A percentile compares a stretch with the other conserved stretches of the same genome.
Conservation (phyloP, 257 asterid genomes). For the Datura wrightii region DNA sequence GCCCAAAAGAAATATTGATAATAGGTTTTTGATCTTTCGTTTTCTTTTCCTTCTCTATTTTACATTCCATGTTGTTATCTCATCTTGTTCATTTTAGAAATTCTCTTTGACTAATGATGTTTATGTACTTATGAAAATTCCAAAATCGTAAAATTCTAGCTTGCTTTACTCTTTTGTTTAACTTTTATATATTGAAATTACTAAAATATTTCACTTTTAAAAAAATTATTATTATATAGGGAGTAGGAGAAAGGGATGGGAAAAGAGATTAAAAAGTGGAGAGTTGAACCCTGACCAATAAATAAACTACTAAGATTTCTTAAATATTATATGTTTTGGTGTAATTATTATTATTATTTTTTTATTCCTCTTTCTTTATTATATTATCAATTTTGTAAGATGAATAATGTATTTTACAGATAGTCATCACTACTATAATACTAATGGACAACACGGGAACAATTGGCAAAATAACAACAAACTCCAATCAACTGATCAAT, state of each 20-base stretch:
- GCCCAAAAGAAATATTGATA: neutral
- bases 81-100: neutral
- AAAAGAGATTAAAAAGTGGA: too few relatives aligned
- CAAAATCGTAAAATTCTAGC: neutral
- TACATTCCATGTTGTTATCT: neutral
- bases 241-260: too few relatives aligned
- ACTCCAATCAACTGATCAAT: conserved; percentile 46
- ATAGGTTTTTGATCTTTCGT: neutral
- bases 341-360: neutral
- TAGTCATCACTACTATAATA: conserved; percentile 47
- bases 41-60: neutral
- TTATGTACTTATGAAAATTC: neutral
- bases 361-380: neutral
- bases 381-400: neutral
- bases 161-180: neutral
- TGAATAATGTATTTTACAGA: neutral
- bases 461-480: conserved; percentile 49
- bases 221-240: too few relatives aligned
- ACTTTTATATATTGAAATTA: neutral
- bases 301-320: too few relatives aligned
- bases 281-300: too few relatives aligned
- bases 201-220: too few relatives aligned
- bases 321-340: too few relatives aligned
- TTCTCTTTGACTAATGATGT: neutral
- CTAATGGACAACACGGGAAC: conserved; percentile 35